phyloP scores from a whole-genome alignment of 495 filamentous ascomycete species.

The Choiromyces venosus region DNA sequence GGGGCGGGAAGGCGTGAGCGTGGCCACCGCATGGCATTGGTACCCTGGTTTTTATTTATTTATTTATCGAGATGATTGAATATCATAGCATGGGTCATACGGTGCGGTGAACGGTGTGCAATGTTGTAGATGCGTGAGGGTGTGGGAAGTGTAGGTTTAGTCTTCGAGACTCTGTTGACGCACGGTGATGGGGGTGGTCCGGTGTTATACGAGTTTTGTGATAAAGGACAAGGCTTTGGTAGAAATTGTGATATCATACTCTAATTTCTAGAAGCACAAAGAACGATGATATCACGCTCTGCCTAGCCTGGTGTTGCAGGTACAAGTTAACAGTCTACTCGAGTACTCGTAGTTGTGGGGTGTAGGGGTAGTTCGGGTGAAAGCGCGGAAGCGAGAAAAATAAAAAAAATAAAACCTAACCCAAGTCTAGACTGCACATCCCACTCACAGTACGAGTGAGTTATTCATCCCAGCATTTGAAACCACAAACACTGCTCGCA shows the following conservation, averaged over 20 bases:
- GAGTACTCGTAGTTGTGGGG: too few relatives aligned
- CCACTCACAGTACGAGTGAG: too few relatives aligned
- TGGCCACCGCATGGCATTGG: neutral
- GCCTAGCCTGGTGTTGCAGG: neutral
- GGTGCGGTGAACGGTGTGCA: neutral
- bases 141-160: neutral
- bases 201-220: neutral
- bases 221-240: neutral
- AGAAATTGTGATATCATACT: neutral
- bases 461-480: neutral
- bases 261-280: neutral
- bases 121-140: neutral
- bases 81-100: neutral
- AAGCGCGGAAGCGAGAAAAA: neutral
- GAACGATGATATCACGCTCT: neutral
- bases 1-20: neutral
- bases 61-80: neutral
- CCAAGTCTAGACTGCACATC: neutral
- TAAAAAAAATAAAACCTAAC: neutral
- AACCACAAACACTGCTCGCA: too few relatives aligned
- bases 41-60: neutral
- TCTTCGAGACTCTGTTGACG: neutral
- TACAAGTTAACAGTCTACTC: too few relatives aligned
- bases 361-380: too few relatives aligned
- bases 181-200: neutral